A percentile compares a stretch with the other conserved stretches of the same genome.
These are phyloP conservation scores for Penicillium steckii DNA, from an alignment of 495 filamentous ascomycete genomes.

Conservation along the genomic window DNA sequence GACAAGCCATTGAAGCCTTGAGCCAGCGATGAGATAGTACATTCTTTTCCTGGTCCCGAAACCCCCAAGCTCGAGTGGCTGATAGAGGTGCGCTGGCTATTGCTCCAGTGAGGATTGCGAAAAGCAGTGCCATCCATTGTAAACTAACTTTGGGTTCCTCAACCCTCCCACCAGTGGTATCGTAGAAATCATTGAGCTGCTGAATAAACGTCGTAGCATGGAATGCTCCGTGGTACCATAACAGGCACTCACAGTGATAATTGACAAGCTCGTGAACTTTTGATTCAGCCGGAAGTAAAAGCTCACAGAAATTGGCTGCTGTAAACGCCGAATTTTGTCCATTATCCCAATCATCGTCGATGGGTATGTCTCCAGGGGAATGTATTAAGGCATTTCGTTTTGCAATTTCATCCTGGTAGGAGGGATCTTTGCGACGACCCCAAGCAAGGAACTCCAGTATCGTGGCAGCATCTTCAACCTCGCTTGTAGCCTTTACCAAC, in stretches of 20 bases:
- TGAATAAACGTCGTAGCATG: constrained; percentile 30
- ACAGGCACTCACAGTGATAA: constrained; percentile 37
- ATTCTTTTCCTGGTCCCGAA: constrained; percentile 28
- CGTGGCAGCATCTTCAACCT: constrained; percentile 40
- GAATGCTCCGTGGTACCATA: constrained; percentile 41
- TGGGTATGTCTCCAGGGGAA: constrained; percentile 21
- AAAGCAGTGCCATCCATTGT: constrained; percentile 42
- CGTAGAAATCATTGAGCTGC: constrained; percentile 31
- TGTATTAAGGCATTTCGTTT: constrained; percentile 17
- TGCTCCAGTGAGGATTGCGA: constrained; percentile 37
- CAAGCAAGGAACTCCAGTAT: constrained; percentile 46
- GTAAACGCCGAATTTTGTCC: background rate
- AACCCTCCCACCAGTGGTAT: constrained; percentile 22
- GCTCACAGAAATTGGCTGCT: constrained; percentile 21
- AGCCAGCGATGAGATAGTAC: constrained; percentile 35
- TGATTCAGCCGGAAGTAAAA: constrained; percentile 28
- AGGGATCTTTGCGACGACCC: constrained; percentile 40
- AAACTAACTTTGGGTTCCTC: constrained; percentile 20
- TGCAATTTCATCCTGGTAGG: constrained; percentile 26
- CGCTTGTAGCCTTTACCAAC: constrained; percentile 7
- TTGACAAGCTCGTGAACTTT: constrained; percentile 32
- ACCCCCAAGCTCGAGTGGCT: constrained; percentile 33
- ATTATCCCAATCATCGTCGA: constrained; percentile 19
- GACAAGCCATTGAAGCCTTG: constrained; percentile 32
- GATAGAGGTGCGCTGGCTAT: constrained; percentile 34